A percentile compares a stretch with the other conserved stretches of the same genome.
These are phyloP conservation scores for Suhomyces vadensis DNA, from an alignment of 805 yeast species.

Conservation along the genomic window DNA sequence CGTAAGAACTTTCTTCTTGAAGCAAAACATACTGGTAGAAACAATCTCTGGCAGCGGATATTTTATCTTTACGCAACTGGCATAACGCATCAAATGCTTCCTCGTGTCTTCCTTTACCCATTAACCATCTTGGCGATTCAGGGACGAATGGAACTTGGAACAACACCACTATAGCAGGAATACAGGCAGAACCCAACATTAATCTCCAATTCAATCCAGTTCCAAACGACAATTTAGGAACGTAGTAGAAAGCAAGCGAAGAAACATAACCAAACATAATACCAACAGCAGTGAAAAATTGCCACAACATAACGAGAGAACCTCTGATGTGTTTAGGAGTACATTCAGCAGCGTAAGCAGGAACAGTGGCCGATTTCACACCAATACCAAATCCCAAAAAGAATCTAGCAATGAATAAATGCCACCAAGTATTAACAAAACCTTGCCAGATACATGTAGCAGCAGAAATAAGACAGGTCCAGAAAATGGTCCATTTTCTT, in stretches of 20 bases:
- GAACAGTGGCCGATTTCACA: constrained; percentile 65
- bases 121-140: constrained; percentile 71
- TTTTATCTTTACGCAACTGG: constrained; percentile 44
- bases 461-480: constrained; percentile 59
- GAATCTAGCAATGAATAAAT: constrained; percentile 59
- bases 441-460: constrained; percentile 70
- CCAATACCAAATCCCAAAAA: constrained; percentile 66
- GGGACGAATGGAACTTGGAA: constrained; percentile 56
- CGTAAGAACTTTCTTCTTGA: constrained; percentile 58
- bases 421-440: constrained; percentile 59
- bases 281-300: constrained; percentile 74
- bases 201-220: constrained; percentile 58
- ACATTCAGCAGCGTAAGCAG: constrained; percentile 65
- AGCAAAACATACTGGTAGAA: constrained; percentile 59
- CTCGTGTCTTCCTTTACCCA: constrained; percentile 49
- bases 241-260: constrained; percentile 57
- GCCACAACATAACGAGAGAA: constrained; percentile 70
- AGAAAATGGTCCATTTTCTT: constrained; percentile 59
- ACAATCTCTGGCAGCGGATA: constrained; percentile 66
- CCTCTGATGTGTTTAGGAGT: constrained; percentile 62
- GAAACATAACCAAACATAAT: constrained; percentile 67
- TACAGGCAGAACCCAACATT: constrained; percentile 65
- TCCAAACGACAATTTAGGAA: constrained; percentile 47
- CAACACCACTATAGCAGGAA: constrained; percentile 55
- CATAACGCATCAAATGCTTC: constrained; percentile 54